A percentile compares a stretch with the other conserved stretches of the same genome.
Evolutionary conservation across 2,329 filamentous ascomycete species (phyloP).

Genomic region (Diaporthe sp.): DNA sequence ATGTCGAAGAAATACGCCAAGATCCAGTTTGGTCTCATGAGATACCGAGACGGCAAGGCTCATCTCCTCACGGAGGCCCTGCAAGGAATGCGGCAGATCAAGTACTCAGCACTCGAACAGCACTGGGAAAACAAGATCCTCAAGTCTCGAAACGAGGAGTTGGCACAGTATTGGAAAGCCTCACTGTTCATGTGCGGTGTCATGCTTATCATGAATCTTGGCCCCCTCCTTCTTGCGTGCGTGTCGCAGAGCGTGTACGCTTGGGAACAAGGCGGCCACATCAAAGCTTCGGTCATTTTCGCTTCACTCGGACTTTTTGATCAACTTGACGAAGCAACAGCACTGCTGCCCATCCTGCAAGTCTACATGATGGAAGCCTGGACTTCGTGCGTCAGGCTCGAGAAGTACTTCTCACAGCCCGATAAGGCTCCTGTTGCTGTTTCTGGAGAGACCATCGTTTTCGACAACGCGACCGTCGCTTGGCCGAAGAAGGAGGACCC

Average conservation of each 20-base stretch:
- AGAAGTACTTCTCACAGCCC: slow-evolving; percentile 51
- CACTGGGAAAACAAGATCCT: slow-evolving; percentile 53
- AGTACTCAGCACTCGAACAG: slow-evolving; percentile 53
- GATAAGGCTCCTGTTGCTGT: slow-evolving; percentile 48
- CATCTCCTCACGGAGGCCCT: slow-evolving; percentile 53
- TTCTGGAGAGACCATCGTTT: slow-evolving; percentile 46
- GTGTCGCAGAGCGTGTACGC: slow-evolving; percentile 51
- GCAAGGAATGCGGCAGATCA: slow-evolving; percentile 55
- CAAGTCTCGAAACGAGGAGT: slow-evolving; percentile 51
- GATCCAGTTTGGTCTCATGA: slow-evolving; percentile 53
- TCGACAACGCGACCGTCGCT: slow-evolving; percentile 50
- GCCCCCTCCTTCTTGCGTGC: slow-evolving; percentile 51
- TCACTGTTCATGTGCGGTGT: slow-evolving; percentile 49
- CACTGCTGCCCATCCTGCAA: slow-evolving; percentile 50
- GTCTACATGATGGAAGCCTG: slow-evolving; percentile 53
- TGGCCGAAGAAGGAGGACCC: slow-evolving; percentile 51
- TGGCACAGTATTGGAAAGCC: slow-evolving; percentile 51
- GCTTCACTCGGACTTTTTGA: slow-evolving; percentile 53
- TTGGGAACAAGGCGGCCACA: slow-evolving; percentile 48
- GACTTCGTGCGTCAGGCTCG: slow-evolving; percentile 52
- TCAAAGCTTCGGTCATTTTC: slow-evolving; percentile 53
- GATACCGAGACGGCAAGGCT: slow-evolving; percentile 52
- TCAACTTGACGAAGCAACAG: slow-evolving; percentile 52
- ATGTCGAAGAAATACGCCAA: slow-evolving; percentile 49
- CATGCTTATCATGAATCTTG: slow-evolving; percentile 49